Conservation (phyloP, 108 stramenopile genomes). For the Schizochytrium sp. region DNA sequence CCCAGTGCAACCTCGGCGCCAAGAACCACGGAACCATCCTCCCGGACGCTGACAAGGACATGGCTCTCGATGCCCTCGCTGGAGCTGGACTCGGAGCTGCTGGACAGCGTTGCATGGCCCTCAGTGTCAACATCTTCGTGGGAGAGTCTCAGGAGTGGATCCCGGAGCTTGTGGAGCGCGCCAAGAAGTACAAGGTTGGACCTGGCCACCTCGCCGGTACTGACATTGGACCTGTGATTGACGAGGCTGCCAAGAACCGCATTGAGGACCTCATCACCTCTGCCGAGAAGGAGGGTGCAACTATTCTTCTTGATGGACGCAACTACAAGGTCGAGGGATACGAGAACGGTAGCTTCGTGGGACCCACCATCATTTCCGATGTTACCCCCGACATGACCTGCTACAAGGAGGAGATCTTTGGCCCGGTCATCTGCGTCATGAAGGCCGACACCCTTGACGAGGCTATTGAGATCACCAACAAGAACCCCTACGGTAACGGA, state of each 20-base stretch:
- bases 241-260: conserved; percentile 79
- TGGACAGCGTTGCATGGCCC: conserved; percentile 96
- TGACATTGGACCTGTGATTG: conserved; percentile 92
- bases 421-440: conserved; percentile 86
- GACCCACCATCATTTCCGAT: conserved; percentile 84
- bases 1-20: conserved; percentile 92
- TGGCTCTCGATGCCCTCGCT: conserved; percentile 44
- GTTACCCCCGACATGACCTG: conserved; percentile 77
- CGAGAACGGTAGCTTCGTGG: conserved; percentile 85
- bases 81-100: conserved; percentile 82
- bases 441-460: conserved; percentile 86
- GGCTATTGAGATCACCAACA: conserved; percentile 86
- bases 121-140: conserved; percentile 84
- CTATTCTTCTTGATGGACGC: conserved; percentile 87
- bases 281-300: conserved; percentile 85
- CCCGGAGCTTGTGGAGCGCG: conserved; percentile 67
- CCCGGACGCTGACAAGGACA: conserved; percentile 82
- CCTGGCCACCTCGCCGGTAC: conserved; percentile 83
- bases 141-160: conserved; percentile 77
- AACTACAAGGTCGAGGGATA: conserved; percentile 76
- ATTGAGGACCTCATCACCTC: conserved; percentile 81
- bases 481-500: conserved; percentile 91
- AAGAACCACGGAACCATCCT: conserved; percentile 94
- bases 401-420: conserved; percentile 95
- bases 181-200: conserved; percentile 82